These are phyloP conservation scores for Naegleria lovaniensis DNA, from an alignment of 208 protist genomes.

Conservation along the genomic window DNA sequence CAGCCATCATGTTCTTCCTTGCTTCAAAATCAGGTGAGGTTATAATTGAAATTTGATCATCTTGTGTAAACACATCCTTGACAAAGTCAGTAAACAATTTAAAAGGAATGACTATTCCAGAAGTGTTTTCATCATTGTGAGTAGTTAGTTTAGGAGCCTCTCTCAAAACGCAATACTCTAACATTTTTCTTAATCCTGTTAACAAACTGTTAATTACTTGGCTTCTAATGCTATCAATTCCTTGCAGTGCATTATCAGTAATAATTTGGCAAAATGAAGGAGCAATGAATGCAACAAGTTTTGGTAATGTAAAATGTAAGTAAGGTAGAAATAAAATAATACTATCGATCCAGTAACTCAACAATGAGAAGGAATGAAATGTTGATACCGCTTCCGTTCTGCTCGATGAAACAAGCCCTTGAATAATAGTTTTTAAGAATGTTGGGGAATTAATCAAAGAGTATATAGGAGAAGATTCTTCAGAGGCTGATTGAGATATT, in stretches of 20 bases:
- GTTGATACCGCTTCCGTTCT: neutral
- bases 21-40: neutral
- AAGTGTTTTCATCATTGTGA: neutral
- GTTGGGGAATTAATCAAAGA: neutral
- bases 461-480: neutral
- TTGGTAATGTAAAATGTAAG: neutral
- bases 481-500: neutral
- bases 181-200: neutral
- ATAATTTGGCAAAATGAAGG: neutral
- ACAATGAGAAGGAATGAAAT: neutral
- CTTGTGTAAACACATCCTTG: neutral
- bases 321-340: neutral
- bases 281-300: neutral
- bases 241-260: neutral
- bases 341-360: slow-evolving; percentile 10
- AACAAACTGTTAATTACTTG: neutral
- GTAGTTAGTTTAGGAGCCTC: neutral
- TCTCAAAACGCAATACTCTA: neutral
- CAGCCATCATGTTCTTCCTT: neutral
- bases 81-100: neutral
- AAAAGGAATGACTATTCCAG: neutral
- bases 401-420: neutral
- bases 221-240: neutral
- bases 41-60: neutral
- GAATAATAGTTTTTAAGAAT: neutral